phyloP scores from a whole-genome alignment of 306 rosid genomes.

The Trichosanthes cucumerina region DNA sequence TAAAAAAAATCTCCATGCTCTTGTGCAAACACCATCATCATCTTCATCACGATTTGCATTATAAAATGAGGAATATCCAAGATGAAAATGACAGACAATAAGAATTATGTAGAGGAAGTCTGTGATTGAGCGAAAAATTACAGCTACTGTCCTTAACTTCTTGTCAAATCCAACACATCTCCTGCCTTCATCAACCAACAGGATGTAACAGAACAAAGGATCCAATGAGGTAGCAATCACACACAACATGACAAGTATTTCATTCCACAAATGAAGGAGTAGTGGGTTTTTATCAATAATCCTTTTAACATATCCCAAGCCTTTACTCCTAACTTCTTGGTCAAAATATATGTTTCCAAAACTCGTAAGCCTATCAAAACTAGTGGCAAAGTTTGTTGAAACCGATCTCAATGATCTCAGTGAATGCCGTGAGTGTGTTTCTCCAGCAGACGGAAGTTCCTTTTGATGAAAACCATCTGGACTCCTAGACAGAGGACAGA shows the following conservation, averaged over 20 bases:
- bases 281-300: not conserved
- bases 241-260: not conserved
- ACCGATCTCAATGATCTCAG: not conserved
- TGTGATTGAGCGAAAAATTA: conserved; percentile 1
- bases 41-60: not conserved
- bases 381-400: not conserved
- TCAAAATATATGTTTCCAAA: not conserved
- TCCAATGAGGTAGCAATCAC: conserved; percentile 9
- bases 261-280: not conserved
- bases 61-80: not conserved
- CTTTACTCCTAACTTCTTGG: not conserved
- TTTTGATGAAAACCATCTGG: not conserved
- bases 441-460: not conserved
- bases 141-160: not conserved
- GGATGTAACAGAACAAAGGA: conserved; percentile 12
- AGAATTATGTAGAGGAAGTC: conserved; percentile 3
- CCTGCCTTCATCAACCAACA: not conserved
- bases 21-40: not conserved
- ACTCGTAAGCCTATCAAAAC: conserved; percentile 10
- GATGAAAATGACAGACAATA: not conserved
- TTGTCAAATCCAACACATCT: conserved; percentile 1
- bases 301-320: not conserved
- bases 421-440: not conserved
- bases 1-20: not conserved
- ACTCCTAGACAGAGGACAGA: conserved; percentile 1